Percentiles rank a stretch among this genome's conserved stretches.
Evolutionary conservation across 768 basidiomycete species (phyloP).

Genomic region (Chalciporus piperatus): DNA sequence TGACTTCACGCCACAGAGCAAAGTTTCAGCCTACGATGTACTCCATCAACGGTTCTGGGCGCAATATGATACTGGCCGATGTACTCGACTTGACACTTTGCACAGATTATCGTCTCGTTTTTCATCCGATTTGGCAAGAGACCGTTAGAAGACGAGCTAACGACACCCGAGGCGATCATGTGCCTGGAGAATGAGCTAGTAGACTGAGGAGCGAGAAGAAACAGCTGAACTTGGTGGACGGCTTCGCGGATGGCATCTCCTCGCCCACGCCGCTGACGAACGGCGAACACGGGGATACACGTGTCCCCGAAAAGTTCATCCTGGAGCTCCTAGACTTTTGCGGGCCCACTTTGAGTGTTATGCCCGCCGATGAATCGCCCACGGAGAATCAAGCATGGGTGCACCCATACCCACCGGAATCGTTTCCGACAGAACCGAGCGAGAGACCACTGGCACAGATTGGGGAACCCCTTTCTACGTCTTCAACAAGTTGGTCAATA

Average conservation of each 20-base stretch:
- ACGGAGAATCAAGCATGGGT: constrained; percentile 17
- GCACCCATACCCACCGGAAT: constrained; percentile 12
- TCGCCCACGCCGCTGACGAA: constrained; percentile 52
- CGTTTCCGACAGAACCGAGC: constrained; percentile 44
- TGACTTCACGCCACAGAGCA: constrained; percentile 47
- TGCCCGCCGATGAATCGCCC: constrained; percentile 30
- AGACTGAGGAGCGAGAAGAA: constrained; percentile 72
- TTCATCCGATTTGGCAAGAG: constrained; percentile 69
- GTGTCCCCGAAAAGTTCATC: constrained; percentile 41
- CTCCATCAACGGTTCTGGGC: constrained; percentile 90
- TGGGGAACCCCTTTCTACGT: constrained; percentile 24
- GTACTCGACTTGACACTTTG: constrained; percentile 88
- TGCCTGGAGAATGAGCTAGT: constrained; percentile 83
- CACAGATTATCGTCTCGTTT: constrained; percentile 76
- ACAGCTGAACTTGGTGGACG: constrained; percentile 49
- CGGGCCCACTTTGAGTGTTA: constrained; percentile 42
- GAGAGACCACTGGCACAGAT: constrained; percentile 42
- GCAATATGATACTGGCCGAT: constrained; percentile 86
- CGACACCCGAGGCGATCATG: constrained; percentile 73
- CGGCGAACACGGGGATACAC: constrained; percentile 33
- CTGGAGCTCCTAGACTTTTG: constrained; percentile 63
- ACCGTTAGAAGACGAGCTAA: constrained; percentile 66
- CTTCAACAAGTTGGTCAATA: constrained; percentile 7
- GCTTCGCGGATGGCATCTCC: constrained; percentile 43
- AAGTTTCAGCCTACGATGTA: constrained; percentile 96